These are phyloP conservation scores for Thymus quinquecostatus DNA, from an alignment of 257 asterid genomes.

Conservation along the genomic window DNA sequence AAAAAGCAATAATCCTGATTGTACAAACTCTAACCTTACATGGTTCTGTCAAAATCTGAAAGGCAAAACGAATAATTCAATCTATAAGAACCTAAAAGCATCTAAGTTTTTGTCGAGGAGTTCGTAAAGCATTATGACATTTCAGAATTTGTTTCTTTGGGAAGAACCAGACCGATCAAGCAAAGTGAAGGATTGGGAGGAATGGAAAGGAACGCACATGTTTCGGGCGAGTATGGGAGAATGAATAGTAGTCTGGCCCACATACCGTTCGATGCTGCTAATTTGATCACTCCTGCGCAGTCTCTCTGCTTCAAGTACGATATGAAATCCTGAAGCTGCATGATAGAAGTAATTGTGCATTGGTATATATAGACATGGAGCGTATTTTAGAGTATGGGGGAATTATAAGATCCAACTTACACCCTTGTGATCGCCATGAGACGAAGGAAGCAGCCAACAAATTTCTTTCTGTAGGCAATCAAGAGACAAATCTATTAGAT, in stretches of 20 bases:
- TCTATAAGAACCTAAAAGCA: background rate
- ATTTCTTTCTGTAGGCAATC: slow-evolving; percentile 71
- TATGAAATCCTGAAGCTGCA: slow-evolving; percentile 86
- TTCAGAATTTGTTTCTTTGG: slow-evolving; percentile 73
- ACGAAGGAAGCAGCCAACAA: slow-evolving; percentile 90
- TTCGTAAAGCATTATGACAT: slow-evolving; percentile 41
- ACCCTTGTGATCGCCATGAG: slow-evolving; percentile 80
- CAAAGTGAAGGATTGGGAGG: slow-evolving; percentile 79
- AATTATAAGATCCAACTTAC: slow-evolving; percentile 57
- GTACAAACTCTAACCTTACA: background rate
- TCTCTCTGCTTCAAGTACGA: slow-evolving; percentile 91
- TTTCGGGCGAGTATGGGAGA: slow-evolving; percentile 75
- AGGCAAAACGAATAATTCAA: background rate
- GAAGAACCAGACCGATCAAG: slow-evolving; percentile 79
- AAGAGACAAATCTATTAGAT: slow-evolving; percentile 27
- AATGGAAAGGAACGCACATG: slow-evolving; percentile 71
- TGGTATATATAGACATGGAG: background rate
- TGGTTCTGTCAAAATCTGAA: slow-evolving; percentile 10
- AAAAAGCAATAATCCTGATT: background rate
- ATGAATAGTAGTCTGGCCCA: slow-evolving; percentile 90
- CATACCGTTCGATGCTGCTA: slow-evolving; percentile 68
- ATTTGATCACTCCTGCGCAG: slow-evolving; percentile 93
- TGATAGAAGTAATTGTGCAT: slow-evolving; percentile 4
- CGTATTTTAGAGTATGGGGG: slow-evolving; percentile 3
- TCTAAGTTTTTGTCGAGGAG: background rate